Base-by-base conservation (phyloP, 2,329 filamentous ascomycete genomes). In the Apiospora arundinis region DNA sequence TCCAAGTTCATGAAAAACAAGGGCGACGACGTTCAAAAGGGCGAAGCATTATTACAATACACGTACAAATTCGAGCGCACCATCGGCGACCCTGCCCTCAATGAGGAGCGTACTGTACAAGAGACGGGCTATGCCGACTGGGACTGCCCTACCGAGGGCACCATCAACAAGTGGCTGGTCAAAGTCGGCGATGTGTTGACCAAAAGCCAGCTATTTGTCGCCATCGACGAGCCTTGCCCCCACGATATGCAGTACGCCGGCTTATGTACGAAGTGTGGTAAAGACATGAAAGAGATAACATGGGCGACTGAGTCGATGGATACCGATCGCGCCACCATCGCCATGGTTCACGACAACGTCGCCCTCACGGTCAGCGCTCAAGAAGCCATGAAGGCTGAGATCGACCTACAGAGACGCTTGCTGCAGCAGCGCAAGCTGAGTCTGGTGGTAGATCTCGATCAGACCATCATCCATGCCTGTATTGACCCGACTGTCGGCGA, bases 401-500 rank as follows among this genome's bases (percentile, higher is more conserved):
- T 95, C 79, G 93, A 97, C 76, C 89, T 94, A 18, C 97, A 98
- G 84, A 89, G 91, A 73, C 91, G 95, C 25, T 86, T 99, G 56
- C 85, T 99, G 60, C 88, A 91, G 72, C 90, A 92, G 73, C 90
- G 92, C 76, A 97, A 97, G 83, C 88, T 99, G 63, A 97, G 93
- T 65, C 87, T 99, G 63, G 96, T 99, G 37, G 96, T 99, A 76
- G 96, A 99, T 86, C 87, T 99, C 70, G 96, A 99, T 80, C 95
- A 98, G 85, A 99, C 96, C 71, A 96, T 99, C 78, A 99, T 99
- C 75, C 96, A 99, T 81, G 96, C 96, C 37, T 97, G 95, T 73
- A 97, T 98, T 78, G 96, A 99, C 76, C 95, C 95, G 8, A 99
- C 96, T 0, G 92, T 99, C 70, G 95, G 92, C 74, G 95, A 99